Conservation (phyloP, 139 green algal genomes). For the Microglena sp. region DNA sequence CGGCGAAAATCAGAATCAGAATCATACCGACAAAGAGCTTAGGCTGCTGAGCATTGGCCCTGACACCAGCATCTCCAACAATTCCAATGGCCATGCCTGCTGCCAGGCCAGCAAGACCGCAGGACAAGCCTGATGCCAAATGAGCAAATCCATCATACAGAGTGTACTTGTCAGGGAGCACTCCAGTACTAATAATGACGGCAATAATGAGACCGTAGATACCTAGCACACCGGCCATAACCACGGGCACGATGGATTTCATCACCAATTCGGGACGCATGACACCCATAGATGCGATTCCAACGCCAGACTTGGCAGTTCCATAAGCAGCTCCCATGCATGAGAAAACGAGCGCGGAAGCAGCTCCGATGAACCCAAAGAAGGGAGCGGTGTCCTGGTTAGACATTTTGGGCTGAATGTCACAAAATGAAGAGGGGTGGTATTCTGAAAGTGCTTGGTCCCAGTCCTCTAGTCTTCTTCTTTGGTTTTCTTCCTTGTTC, state of each 20-base stretch:
- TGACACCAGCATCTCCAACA: constrained; percentile 94
- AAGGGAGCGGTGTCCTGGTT: constrained; percentile 67
- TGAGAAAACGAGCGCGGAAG: constrained; percentile 84
- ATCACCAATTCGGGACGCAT: constrained; percentile 99
- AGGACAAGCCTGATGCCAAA: constrained; percentile 87
- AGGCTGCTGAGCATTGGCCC: constrained; percentile 97
- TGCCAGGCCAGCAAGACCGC: constrained; percentile 85
- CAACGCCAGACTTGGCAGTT: constrained; percentile 81
- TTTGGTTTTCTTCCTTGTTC: no score
- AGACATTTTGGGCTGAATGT: not conserved
- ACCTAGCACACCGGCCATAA: constrained; percentile 98
- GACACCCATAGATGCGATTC: constrained; percentile 98
- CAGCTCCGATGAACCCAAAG: constrained; percentile 95
- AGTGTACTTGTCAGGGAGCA: constrained; percentile 64
- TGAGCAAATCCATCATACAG: constrained; percentile 98
- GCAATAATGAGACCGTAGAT: constrained; percentile 99
- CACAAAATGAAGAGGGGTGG: no score
- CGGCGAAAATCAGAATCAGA: constrained; percentile 99
- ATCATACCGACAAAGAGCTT: constrained; percentile 99
- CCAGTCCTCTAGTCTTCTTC: no score
- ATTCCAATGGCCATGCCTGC: constrained; percentile 99
- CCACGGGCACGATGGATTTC: constrained; percentile 98
- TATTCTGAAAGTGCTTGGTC: no score
- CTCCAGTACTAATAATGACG: constrained; percentile 95
- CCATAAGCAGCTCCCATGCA: not conserved